Conservation (phyloP, 1,284 basidiomycete species). For the Ceraceosorus guamensis region DNA sequence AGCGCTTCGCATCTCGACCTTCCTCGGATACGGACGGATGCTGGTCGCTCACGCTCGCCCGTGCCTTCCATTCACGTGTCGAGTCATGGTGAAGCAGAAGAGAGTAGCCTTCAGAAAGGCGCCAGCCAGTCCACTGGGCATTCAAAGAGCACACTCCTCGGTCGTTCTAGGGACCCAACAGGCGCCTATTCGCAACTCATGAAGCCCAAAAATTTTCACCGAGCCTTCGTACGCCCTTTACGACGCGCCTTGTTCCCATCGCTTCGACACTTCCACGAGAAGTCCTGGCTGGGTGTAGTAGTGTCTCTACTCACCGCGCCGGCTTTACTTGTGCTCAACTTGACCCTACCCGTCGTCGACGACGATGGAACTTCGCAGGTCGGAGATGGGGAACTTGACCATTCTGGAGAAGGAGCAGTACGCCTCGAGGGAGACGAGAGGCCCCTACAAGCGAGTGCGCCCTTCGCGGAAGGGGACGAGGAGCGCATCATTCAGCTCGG, state of each 20-base stretch:
- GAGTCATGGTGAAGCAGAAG: too few species aligned
- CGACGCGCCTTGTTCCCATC: conserved; percentile 69
- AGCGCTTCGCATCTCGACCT: too few species aligned
- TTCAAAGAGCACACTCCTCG: not conserved
- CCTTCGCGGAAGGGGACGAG: conserved; percentile 10
- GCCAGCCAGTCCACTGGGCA: not conserved
- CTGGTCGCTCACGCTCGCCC: not conserved
- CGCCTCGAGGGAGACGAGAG: conserved; percentile 27
- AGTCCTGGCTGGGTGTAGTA: conserved; percentile 65
- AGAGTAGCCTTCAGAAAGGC: too few species aligned
- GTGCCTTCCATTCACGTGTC: not conserved
- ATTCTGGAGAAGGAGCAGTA: conserved; percentile 28
- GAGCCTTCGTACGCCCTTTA: conserved; percentile 2
- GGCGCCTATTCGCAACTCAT: too few species aligned
- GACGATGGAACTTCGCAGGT: conserved; percentile 48
- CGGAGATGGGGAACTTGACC: conserved; percentile 18
- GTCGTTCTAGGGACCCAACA: too few species aligned
- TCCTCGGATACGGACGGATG: too few species aligned
- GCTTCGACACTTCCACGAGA: conserved; percentile 65
- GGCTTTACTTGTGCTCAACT: conserved; percentile 72
- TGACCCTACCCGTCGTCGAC: conserved; percentile 81
- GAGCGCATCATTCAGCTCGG: conserved; percentile 2
- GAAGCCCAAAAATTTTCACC: conserved; percentile 2
- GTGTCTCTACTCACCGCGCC: conserved; percentile 76
- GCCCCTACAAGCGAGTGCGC: not conserved